Conservation (phyloP, 345 rosid species). For the Diplotaxis tenuifolia region DNA sequence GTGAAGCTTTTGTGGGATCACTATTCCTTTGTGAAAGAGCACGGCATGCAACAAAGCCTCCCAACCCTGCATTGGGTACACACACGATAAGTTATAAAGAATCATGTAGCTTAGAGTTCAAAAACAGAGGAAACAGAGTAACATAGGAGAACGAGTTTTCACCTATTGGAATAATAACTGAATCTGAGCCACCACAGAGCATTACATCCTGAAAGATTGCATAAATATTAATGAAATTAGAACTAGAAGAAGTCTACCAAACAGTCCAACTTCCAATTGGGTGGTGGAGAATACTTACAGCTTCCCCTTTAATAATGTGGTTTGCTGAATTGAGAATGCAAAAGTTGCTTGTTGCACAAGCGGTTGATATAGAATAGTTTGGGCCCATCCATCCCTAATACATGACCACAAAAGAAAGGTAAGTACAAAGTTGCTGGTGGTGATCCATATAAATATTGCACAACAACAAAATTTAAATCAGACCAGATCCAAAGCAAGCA, state of each 20-base stretch:
- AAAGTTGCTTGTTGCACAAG: conserved; percentile 95
- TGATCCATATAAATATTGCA: conserved; percentile 2
- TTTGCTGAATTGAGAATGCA: conserved; percentile 94
- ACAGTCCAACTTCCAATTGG: conserved; percentile 4
- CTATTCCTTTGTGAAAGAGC: conserved; percentile 87
- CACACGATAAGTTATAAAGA: conserved; percentile 11
- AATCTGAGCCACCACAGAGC: conserved; percentile 98
- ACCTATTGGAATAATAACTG: conserved; percentile 91
- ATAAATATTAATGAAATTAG: neutral
- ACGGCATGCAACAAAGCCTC: conserved; percentile 94
- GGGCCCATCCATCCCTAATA: conserved; percentile 99
- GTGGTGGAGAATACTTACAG: conserved; percentile 58
- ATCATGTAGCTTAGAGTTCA: conserved; percentile 1
- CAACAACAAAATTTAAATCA: conserved; percentile 28
- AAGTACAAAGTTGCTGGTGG: neutral
- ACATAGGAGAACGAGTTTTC: conserved; percentile 26
- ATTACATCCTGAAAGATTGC: conserved; percentile 71
- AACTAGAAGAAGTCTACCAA: conserved; percentile 22
- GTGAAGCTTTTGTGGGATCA: conserved; percentile 92
- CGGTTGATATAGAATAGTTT: conserved; percentile 92
- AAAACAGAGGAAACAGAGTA: neutral
- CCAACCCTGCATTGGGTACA: conserved; percentile 64
- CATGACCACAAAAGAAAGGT: conserved; percentile 22
- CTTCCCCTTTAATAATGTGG: conserved; percentile 92
- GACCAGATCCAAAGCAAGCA: conserved; percentile 98